Evolutionary conservation across 108 stramenopile species (phyloP).

Genomic region (Cyclotella kingstonii): DNA sequence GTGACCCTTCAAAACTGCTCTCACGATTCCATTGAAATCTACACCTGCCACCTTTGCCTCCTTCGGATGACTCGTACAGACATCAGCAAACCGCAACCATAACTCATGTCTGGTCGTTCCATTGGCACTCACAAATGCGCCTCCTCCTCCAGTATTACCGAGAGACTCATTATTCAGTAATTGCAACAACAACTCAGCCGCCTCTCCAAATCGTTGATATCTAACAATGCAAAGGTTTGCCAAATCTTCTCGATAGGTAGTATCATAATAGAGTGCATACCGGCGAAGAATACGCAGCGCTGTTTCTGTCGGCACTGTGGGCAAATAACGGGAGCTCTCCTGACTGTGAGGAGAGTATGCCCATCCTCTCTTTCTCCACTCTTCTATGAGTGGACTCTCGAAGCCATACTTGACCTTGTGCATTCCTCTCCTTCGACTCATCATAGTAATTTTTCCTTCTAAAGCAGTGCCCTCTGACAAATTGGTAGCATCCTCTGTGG

Average conservation of each 20-base stretch:
- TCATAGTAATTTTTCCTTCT: not conserved
- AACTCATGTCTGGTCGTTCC: conserved; percentile 84
- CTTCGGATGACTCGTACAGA: conserved; percentile 86
- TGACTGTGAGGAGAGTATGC: conserved; percentile 11
- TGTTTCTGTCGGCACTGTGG: conserved; percentile 42
- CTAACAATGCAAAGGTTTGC: conserved; percentile 31
- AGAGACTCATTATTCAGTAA: conserved; percentile 72
- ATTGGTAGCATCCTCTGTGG: not conserved
- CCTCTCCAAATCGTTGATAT: conserved; percentile 75
- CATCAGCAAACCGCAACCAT: conserved; percentile 93
- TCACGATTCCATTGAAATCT: conserved; percentile 87
- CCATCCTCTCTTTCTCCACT: conserved; percentile 42
- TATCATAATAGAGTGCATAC: conserved; percentile 42
- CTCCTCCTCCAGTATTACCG: not conserved
- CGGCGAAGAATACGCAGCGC: conserved; percentile 39
- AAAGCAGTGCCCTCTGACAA: not conserved
- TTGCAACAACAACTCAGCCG: conserved; percentile 82
- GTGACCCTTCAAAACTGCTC: conserved; percentile 66
- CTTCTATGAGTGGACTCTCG: conserved; percentile 29
- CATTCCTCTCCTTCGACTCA: conserved; percentile 16
- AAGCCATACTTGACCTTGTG: conserved; percentile 46
- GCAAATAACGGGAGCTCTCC: not conserved
- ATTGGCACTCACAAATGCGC: conserved; percentile 50
- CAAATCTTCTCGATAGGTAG: conserved; percentile 41
- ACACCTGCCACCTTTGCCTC: conserved; percentile 64